Percentiles rank a stretch among this genome's conserved stretches.
Evolutionary conservation across 2,329 filamentous ascomycete genomes (phyloP).

Genomic region (Coniochaeta sp.): DNA sequence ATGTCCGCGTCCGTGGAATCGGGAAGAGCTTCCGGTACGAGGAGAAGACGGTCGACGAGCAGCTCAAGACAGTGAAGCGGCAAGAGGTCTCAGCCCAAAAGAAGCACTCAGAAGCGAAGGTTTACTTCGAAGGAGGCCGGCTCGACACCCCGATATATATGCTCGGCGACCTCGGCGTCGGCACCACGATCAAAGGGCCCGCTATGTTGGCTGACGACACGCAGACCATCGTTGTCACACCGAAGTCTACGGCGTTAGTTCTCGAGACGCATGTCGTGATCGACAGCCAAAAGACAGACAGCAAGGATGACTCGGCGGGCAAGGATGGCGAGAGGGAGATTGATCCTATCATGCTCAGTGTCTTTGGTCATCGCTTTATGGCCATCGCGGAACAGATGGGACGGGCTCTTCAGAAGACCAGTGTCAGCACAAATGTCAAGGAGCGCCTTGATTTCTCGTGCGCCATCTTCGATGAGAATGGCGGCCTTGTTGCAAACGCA

Average conservation of each 20-base stretch:
- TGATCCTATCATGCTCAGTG: conserved; percentile 69
- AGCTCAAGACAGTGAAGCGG: conserved; percentile 62
- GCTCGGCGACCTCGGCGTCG: conserved; percentile 64
- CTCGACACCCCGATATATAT: conserved; percentile 76
- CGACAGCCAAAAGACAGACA: conserved; percentile 52
- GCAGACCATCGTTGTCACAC: conserved; percentile 87
- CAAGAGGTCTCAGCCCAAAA: conserved; percentile 50
- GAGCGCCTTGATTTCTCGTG: conserved; percentile 79
- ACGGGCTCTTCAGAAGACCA: conserved; percentile 69
- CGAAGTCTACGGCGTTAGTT: conserved; percentile 66
- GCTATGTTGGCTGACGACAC: conserved; percentile 82
- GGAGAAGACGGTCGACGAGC: conserved; percentile 77
- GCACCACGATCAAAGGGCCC: conserved; percentile 68
- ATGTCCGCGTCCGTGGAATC: conserved; percentile 80
- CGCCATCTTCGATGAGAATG: conserved; percentile 69
- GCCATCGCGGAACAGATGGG: conserved; percentile 83
- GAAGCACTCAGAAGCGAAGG: conserved; percentile 56
- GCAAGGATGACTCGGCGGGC: conserved; percentile 21
- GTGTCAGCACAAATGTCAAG: conserved; percentile 73
- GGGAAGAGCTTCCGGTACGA: conserved; percentile 77
- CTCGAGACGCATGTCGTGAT: conserved; percentile 86
- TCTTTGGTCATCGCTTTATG: conserved; percentile 81
- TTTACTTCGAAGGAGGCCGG: conserved; percentile 81
- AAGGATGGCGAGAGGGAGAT: conserved; percentile 36
- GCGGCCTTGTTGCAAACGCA: conserved; percentile 70